Conservation (phyloP, 495 filamentous ascomycete genomes). For the Bacidia rubella region DNA sequence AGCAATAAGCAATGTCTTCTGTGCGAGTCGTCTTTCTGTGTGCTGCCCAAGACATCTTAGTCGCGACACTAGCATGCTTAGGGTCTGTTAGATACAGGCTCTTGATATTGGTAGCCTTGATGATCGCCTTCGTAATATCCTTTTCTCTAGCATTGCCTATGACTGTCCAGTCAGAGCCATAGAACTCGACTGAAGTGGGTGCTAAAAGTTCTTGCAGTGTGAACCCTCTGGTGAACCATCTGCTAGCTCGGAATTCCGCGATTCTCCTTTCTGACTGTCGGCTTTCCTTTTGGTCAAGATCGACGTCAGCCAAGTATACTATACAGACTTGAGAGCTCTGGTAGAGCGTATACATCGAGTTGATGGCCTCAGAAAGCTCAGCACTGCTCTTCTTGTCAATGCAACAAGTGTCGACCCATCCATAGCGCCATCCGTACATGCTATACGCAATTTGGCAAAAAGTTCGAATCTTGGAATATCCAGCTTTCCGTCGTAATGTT, state of each 20-base stretch:
- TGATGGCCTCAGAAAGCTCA: slow-evolving; percentile 24
- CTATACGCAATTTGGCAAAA: slow-evolving; percentile 13
- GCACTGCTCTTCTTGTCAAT: slow-evolving; percentile 26
- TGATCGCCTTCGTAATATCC: background rate
- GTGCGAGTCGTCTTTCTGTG: slow-evolving; percentile 18
- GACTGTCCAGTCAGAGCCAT: slow-evolving; percentile 15
- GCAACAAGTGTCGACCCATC: slow-evolving; percentile 28
- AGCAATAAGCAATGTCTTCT: slow-evolving; percentile 24
- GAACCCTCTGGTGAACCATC: slow-evolving; percentile 32
- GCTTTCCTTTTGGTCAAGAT: background rate
- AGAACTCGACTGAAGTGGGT: slow-evolving; percentile 20
- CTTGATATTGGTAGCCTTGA: slow-evolving; percentile 18
- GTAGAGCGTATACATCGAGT: slow-evolving; percentile 24
- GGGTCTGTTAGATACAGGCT: background rate
- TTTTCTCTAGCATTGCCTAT: slow-evolving; percentile 18
- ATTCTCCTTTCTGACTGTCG: background rate
- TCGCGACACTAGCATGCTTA: slow-evolving; percentile 11
- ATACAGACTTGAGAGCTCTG: slow-evolving; percentile 15
- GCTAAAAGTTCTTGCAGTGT: slow-evolving; percentile 31
- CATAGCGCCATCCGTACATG: slow-evolving; percentile 21
- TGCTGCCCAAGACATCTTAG: slow-evolving; percentile 22
- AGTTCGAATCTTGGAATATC: slow-evolving; percentile 21
- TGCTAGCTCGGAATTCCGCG: background rate
- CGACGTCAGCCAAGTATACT: slow-evolving; percentile 19
- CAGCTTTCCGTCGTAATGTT: background rate